Evolutionary conservation across 2,329 filamentous ascomycete genomes (phyloP), one percentile per base, ranked within the genome.

Genomic region (Ceratocystis lukuohia): DNA sequence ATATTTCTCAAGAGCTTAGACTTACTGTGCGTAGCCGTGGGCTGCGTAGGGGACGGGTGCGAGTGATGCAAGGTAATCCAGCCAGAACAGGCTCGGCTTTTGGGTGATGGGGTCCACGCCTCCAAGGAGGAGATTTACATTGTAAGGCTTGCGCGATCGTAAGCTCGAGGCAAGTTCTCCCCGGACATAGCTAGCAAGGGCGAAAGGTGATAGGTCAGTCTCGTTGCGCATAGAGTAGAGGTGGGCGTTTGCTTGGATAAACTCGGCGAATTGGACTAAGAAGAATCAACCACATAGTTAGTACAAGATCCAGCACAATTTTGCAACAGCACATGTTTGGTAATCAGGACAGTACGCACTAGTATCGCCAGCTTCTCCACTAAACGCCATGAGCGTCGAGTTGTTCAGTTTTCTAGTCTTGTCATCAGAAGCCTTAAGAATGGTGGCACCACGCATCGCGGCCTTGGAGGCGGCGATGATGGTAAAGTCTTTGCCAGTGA

Each of bases 401-500:
- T 94, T 88, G 83, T 96, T 99, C 72, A 99, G 81, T 71, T 84
- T 79, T 75, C 91, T 85, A 70, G 94, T 99, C 85, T 99, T 99
- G 84, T 99, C 93, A 78, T 99, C 95, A 71, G 86, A 84, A 67
- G 90, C 85, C 79, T 99, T 99, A 75, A 99, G 87, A 77, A 99
- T 88, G 68, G 93, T 96, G 70, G 91, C 90, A 73, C 94, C 94
- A 80, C 94, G 87, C 92, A 97, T 97, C 73, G 92, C 90, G 75
- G 94, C 94, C 82, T 99, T 97, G 70, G 92, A 97, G 73, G 94
- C 90, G 73, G 91, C 94, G 76, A 99, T 87, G 83, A 99, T 86
- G 80, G 92, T 95, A 78, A 96, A 99, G 84, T 99, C 95, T 82
- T 96, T 96, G 81, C 94, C 95, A 68, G 93, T 96, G 77, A 99